Conservation (phyloP, 1,139 yeast genomes). For the Yamadazyma triangularis region DNA sequence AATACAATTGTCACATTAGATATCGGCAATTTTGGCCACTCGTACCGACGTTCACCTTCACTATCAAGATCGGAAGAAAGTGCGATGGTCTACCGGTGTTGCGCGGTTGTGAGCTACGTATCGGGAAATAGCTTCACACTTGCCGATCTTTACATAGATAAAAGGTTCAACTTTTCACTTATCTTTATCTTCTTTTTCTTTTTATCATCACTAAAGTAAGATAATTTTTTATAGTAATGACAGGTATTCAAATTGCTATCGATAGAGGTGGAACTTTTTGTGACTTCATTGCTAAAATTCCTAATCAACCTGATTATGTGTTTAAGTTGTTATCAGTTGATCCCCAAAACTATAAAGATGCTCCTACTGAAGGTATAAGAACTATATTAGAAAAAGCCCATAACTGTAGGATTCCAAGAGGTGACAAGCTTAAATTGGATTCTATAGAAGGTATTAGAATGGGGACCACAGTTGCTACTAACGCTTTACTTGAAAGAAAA, state of each 20-base stretch:
- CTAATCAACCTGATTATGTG: conserved; percentile 32
- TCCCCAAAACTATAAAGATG: conserved; percentile 80
- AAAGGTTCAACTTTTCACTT: no score
- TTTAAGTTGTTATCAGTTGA: conserved; percentile 80
- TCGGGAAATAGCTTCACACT: no score
- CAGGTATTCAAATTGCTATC: conserved; percentile 18
- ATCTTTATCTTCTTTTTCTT: no score
- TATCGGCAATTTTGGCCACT: no score
- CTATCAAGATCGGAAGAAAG: no score
- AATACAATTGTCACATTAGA: no score
- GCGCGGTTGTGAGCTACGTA: no score
- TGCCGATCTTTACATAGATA: no score
- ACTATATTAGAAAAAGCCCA: conserved; percentile 62
- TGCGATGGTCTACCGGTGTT: no score
- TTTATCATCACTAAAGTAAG: no score
- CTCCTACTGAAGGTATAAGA: conserved; percentile 88
- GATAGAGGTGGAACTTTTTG: conserved; percentile 89
- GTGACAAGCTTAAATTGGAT: conserved; percentile 25
- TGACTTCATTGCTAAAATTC: conserved; percentile 61
- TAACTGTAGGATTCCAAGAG: conserved; percentile 44
- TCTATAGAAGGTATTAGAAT: conserved; percentile 29
- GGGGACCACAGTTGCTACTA: conserved; percentile 42
- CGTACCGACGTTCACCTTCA: no score
- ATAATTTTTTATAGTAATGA: no score
- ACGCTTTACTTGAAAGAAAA: conserved; percentile 43